Evolutionary conservation across 2,329 filamentous ascomycete species (phyloP).

Genomic region (Claviceps arundinis): DNA sequence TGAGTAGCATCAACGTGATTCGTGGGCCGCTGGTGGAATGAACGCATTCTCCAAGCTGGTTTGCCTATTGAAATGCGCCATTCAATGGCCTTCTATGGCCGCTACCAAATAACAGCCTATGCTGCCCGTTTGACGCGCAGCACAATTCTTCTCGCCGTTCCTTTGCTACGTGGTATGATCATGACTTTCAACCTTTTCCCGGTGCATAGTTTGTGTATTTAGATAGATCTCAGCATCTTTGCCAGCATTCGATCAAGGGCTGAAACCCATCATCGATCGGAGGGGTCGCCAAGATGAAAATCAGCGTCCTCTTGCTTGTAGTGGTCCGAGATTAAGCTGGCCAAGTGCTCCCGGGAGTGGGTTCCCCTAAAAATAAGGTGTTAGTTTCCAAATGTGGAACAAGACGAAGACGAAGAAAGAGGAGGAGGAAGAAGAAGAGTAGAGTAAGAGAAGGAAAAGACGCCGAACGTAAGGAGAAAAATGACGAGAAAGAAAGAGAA

Average conservation of each 20-base stretch:
- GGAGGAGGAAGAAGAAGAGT: background rate
- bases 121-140: conserved; percentile 6
- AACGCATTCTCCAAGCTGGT: background rate
- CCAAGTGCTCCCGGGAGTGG: conserved; percentile 59
- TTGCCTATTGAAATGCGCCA: background rate
- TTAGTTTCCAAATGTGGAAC: background rate
- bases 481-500: background rate
- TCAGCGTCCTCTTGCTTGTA: conserved; percentile 62
- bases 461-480: background rate
- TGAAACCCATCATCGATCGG: conserved; percentile 10
- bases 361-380: conserved; percentile 37
- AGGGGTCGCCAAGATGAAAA: conserved; percentile 34
- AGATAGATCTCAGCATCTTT: background rate
- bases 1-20: background rate
- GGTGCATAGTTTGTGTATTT: background rate
- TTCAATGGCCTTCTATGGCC: background rate
- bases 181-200: background rate
- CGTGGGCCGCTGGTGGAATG: background rate
- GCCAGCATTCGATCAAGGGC: background rate
- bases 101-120: background rate
- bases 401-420: background rate
- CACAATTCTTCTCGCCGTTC: too few relatives aligned
- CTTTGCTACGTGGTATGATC: background rate
- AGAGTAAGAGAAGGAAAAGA: background rate
- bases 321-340: conserved; percentile 60